A percentile compares a stretch with the other conserved stretches of the same genome.
These are phyloP conservation scores for Colletotrichum sp. DNA, from an alignment of 2,329 filamentous ascomycete genomes.

Conservation along the genomic window DNA sequence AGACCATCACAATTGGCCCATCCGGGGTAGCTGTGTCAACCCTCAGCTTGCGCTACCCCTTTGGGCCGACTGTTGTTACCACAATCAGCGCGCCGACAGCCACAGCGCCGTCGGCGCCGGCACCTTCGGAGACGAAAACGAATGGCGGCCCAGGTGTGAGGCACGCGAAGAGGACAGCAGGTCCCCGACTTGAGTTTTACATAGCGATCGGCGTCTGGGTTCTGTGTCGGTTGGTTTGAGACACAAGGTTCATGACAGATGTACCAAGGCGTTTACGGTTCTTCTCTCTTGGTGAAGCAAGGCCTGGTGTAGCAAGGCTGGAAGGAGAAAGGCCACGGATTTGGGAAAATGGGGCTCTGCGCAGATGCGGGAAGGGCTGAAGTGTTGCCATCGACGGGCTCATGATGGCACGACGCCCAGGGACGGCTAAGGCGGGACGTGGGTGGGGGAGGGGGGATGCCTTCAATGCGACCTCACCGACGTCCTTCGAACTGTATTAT, in stretches of 20 bases:
- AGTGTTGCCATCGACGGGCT: neutral
- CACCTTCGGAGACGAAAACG: conserved; percentile 5
- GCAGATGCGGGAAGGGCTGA: neutral
- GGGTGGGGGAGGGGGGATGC: neutral
- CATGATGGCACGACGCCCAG: conserved; percentile 19
- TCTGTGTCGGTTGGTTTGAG: conserved; percentile 22
- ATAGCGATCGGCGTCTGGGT: conserved; percentile 46
- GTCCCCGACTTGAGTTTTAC: conserved; percentile 31
- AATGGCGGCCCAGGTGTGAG: neutral
- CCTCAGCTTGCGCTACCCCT: conserved; percentile 49
- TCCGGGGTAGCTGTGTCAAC: conserved; percentile 52
- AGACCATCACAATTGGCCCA: conserved; percentile 57
- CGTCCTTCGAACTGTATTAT: neutral
- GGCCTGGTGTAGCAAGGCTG: neutral
- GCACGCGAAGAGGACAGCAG: conserved; percentile 9
- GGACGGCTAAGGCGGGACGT: neutral
- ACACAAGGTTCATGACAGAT: conserved; percentile 3
- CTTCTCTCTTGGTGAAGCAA: neutral
- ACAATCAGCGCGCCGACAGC: conserved; percentile 40
- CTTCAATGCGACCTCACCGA: neutral
- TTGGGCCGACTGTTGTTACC: conserved; percentile 47
- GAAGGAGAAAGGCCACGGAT: neutral
- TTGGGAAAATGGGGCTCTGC: conserved; percentile 1
- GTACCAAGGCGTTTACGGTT: neutral
- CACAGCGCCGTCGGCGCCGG: conserved; percentile 21